Base-by-base conservation (phyloP, 2,329 filamentous ascomycete species). In the Grosmannia penicillata region DNA sequence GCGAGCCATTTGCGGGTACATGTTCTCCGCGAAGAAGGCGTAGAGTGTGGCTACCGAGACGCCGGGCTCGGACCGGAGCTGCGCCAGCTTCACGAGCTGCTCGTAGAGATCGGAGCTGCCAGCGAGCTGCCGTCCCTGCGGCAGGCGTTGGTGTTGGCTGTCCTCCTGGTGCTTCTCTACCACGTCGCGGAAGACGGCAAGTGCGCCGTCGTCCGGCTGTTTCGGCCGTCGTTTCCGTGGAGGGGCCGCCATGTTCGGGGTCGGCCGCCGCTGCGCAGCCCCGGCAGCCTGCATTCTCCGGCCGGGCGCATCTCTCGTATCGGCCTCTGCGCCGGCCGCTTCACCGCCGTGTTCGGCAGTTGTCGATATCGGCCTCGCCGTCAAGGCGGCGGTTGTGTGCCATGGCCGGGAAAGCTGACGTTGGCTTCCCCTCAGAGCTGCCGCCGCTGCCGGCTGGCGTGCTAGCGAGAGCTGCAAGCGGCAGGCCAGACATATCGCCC, bases 21-120 rank as follows among this genome's bases (percentile, higher is more conserved):
- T 44, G n/a, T 41, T 43, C 8, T 42, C 43, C 26, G 53, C 45
- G 38, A 63, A 52, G 45, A 59, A 61, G 14, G 50, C 47, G 34
- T 52, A 55, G 23, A 50, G 49, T 5, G 38, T 38, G 4, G 48
- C 44, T 1, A 45, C 30, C 1, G 47, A 39, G 11, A 42, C 41
- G 18, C 40, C 40, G 15, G 49, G 42, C 22, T 41, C 36, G 14
- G 44, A 43, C 33, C 54, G 42, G 49, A 56, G 49, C 27, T 47
- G 44, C 27, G 51, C 46, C 31, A 58, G 46, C 41, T 42, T 47
- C 13, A 51, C 44, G 13, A 56, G 41, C 27, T 54, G 46, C 32
- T 50, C 48, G 26, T 56, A 49, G 11, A 53, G 47, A 9, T 49
- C 43, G 4, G 52, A 33, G 38, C 44, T 47, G 24, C 33, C 29